Percentiles rank a stretch among this genome's conserved stretches.
Conservation (phyloP, 2,329 filamentous ascomycete genomes). For the Podosphaera xanthii region DNA sequence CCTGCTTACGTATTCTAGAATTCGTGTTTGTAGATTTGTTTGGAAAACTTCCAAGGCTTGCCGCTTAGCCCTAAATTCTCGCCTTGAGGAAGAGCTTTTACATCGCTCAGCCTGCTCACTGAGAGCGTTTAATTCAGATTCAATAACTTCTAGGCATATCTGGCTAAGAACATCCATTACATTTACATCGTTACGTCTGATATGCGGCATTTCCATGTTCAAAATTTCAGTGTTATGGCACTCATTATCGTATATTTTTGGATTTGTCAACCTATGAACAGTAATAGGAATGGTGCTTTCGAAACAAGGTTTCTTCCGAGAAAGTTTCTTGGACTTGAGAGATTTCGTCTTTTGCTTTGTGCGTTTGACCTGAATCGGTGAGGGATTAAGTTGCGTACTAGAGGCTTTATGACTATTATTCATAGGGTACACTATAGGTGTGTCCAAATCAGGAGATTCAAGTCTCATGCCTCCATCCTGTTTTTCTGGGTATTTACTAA, state of each 20-base stretch:
- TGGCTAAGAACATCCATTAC: slow-evolving; percentile 38
- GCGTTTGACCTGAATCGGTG: slow-evolving; percentile 10
- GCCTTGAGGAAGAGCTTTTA: slow-evolving; percentile 24
- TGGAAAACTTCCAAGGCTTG: slow-evolving; percentile 34
- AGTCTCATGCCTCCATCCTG: slow-evolving; percentile 7
- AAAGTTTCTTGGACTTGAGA: slow-evolving; percentile 9
- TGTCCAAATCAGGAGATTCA: slow-evolving; percentile 19
- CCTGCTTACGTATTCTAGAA: slow-evolving; percentile 33
- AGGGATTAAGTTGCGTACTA: slow-evolving; percentile 4
- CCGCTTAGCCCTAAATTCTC: slow-evolving; percentile 31
- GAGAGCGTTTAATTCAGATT: slow-evolving; percentile 25
- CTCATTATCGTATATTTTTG: slow-evolving; percentile 19
- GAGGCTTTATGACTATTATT: slow-evolving; percentile 6
- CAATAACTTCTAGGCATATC: slow-evolving; percentile 36
- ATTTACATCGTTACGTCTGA: slow-evolving; percentile 31
- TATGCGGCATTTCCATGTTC: slow-evolving; percentile 28
- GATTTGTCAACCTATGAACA: slow-evolving; percentile 35
- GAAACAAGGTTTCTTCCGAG: slow-evolving; percentile 9
- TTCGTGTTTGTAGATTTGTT: slow-evolving; percentile 29
- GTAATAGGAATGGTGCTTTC: slow-evolving; percentile 32
- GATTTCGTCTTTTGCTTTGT: slow-evolving; percentile 6
- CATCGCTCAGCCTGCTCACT: slow-evolving; percentile 22
- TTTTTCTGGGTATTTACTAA: slow-evolving; percentile 20
- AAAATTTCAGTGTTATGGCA: slow-evolving; percentile 24
- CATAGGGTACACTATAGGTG: slow-evolving; percentile 16